Evolutionary conservation across 805 yeast genomes (phyloP).

Genomic region (Metschnikowia rubicola): DNA sequence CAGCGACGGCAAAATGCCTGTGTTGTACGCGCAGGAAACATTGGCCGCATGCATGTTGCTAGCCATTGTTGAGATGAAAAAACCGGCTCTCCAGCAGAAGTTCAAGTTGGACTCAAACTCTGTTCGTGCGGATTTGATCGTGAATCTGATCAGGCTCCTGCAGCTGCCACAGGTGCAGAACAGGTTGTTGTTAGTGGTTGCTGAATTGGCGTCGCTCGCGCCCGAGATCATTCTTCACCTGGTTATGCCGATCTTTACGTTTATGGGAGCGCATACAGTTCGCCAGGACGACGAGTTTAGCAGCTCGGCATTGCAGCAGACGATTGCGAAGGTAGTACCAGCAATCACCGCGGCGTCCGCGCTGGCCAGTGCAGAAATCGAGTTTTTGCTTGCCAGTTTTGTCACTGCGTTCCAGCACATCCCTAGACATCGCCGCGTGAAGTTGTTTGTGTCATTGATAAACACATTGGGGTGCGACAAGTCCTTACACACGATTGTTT

Average conservation of each 20-base stretch:
- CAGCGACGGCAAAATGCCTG: conserved; percentile 87
- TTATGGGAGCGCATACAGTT: conserved; percentile 97
- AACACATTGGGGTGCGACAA: conserved; percentile 65
- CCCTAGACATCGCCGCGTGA: conserved; percentile 93
- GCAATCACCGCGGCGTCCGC: conserved; percentile 58
- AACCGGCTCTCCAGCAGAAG: conserved; percentile 22
- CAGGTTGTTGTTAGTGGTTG: conserved; percentile 75
- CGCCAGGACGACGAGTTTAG: conserved; percentile 97
- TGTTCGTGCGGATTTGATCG: conserved; percentile 85
- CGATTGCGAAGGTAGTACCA: conserved; percentile 85
- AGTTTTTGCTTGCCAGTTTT: conserved; percentile 81
- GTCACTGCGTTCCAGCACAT: conserved; percentile 94
- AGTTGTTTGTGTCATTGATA: conserved; percentile 73
- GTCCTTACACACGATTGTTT: conserved; percentile 69
- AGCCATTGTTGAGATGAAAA: conserved; percentile 55
- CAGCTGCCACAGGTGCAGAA: conserved; percentile 94
- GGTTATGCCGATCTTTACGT: conserved; percentile 99
- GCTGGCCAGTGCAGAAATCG: conserved; percentile 58
- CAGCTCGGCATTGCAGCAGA: conserved; percentile 86
- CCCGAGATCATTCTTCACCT: conserved; percentile 92
- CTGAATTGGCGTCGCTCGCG: conserved; percentile 81
- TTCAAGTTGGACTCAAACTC: conserved; percentile 54
- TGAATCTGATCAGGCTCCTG: conserved; percentile 84
- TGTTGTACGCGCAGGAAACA: conserved; percentile 85
- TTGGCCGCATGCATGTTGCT: conserved; percentile 81